phyloP scores from a whole-genome alignment of 495 filamentous ascomycete genomes.

The Daldinia loculata region DNA sequence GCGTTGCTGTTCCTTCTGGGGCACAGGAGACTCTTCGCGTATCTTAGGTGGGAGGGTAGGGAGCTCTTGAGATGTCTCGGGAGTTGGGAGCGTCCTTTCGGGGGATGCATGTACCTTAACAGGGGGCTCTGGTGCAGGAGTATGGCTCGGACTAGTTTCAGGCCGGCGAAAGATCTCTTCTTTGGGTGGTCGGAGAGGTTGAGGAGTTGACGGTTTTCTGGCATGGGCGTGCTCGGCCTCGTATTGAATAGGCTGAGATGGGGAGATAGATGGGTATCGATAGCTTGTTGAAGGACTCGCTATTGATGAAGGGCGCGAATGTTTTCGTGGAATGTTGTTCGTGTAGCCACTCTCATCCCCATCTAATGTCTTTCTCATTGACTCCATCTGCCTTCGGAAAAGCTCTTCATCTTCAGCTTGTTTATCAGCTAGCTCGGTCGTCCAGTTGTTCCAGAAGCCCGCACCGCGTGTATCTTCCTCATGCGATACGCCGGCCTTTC shows the following conservation, averaged over 20 bases:
- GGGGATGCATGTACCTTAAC: constrained; percentile 40
- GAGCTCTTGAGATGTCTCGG: constrained; percentile 24
- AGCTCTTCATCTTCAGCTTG: constrained; percentile 55
- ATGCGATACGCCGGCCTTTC: constrained; percentile 61
- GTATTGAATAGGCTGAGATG: constrained; percentile 55
- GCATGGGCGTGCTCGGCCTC: constrained; percentile 34
- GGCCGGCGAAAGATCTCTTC: constrained; percentile 34
- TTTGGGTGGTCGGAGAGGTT: constrained; percentile 60
- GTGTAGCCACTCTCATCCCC: constrained; percentile 19
- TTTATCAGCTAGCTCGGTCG: constrained; percentile 31
- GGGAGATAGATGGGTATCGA: constrained; percentile 60
- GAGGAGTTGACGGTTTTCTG: constrained; percentile 22
- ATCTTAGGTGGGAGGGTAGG: constrained; percentile 52
- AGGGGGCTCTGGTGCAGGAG: constrained; percentile 34
- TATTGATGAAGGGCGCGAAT: not conserved
- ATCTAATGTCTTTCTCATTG: constrained; percentile 54
- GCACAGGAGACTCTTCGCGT: constrained; percentile 34
- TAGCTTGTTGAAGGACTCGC: constrained; percentile 42
- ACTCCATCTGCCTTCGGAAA: constrained; percentile 60
- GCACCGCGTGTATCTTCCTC: constrained; percentile 68
- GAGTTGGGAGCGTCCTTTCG: constrained; percentile 4
- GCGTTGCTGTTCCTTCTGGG: constrained; percentile 45
- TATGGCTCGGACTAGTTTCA: constrained; percentile 9
- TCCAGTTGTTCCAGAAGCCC: constrained; percentile 72
- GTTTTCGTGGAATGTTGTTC: not conserved